A percentile compares a stretch with the other conserved stretches of the same genome.
Conservation (phyloP, 1,284 basidiomycete species). For the Cutaneotrichosporon spelunceum region DNA sequence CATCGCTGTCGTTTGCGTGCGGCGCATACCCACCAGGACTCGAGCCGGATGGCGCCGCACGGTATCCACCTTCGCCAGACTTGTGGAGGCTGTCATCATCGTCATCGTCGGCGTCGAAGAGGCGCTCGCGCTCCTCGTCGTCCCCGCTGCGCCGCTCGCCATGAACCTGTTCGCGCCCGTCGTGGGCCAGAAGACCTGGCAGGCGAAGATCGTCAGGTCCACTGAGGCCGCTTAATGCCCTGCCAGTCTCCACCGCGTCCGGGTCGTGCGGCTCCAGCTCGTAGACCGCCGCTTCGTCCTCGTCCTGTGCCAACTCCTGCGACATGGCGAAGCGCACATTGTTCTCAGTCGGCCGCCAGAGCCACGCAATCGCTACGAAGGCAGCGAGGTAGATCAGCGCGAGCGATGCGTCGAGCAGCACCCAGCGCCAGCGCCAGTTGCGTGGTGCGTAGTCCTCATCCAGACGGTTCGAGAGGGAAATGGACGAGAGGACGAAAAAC, state of each 20-base stretch:
- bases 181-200: conserved; percentile 9
- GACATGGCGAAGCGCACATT: conserved; percentile 73
- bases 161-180: conserved; percentile 12
- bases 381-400: conserved; percentile 76
- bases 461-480: conserved; percentile 84
- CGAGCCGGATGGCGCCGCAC: background rate
- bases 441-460: conserved; percentile 90
- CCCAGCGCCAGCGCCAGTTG: conserved; percentile 93
- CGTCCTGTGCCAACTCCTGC: conserved; percentile 62
- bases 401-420: conserved; percentile 94
- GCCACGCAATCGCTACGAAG: conserved; percentile 77
- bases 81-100: background rate
- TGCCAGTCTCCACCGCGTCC: background rate
- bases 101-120: background rate
- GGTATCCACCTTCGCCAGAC: background rate
- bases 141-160: conserved; percentile 10
- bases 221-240: conserved; percentile 1
- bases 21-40: conserved; percentile 26
- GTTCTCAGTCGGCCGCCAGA: conserved; percentile 90
- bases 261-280: conserved; percentile 71
- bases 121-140: conserved; percentile 15
- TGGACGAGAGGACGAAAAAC: conserved; percentile 89
- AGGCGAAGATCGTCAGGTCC: background rate
- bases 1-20: conserved; percentile 62
- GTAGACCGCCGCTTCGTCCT: conserved; percentile 88